Base-by-base conservation (phyloP, 2,329 filamentous ascomycete species). In the Blastomyces gilchristii region DNA sequence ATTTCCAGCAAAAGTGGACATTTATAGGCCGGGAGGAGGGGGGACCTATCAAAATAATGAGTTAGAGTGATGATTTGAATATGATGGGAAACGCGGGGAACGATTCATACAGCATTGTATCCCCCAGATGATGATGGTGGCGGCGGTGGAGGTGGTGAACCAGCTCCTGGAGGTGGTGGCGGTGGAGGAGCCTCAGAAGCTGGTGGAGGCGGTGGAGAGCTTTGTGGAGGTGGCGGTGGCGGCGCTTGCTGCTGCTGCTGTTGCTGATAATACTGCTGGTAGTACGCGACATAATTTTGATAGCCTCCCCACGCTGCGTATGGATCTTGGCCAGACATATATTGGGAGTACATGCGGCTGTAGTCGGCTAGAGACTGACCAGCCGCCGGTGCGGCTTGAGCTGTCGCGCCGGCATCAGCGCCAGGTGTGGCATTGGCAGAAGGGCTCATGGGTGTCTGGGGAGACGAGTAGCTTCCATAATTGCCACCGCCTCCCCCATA, bases 291-390 rank as follows among this genome's bases (percentile, higher is more conserved):
- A 65, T 82, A 90, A 78, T 88, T 89, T 69, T 87, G 84, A 75
- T 94, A 97, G 62, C 93, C 93, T 66, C 93, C 93, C 69, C 94
- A 97, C 9, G 89, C 86, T 52, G 91, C 91, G 74, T 97, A 97
- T 0, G 92, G 93, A 71, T 97, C 91, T 66, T 83, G 80, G 62
- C 81, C 81, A 56, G 77, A 78, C 66, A 92, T 93, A 75, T 95
- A 94, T 73, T 91, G 88, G 2, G 89, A 87, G 73, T 95, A 95
- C 71, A 93, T 89, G 22, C 88, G 85, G 61, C 85, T 85, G 73
- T 94, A 94, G 69, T 95, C 89, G 34, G 82, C 75, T n/a, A 49
- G 25, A 18, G 57, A 59, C 16, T 59, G 57, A 8, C 41, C 57
- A 12, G 65, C 68, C 56, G 65, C 68, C 53, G 67, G 61, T 12